These are phyloP conservation scores for Didymella keratinophila DNA, from an alignment of 2,329 filamentous ascomycete species.

Conservation along the genomic window DNA sequence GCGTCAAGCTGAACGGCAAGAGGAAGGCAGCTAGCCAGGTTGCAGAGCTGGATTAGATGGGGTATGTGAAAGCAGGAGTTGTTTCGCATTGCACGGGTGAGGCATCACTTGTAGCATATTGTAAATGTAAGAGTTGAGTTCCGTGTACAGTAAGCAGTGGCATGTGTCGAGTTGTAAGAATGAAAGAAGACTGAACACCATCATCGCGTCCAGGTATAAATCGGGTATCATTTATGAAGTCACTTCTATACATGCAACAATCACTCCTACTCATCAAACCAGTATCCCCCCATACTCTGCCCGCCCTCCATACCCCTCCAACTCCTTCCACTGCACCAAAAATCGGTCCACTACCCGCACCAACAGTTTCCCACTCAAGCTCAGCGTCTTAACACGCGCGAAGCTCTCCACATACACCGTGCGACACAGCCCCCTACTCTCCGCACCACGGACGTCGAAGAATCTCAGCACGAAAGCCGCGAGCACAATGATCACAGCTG, in stretches of 20 bases:
- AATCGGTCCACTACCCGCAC: constrained; percentile 76
- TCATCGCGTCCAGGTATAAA: background rate
- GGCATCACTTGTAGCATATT: constrained; percentile 25
- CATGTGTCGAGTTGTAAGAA: constrained; percentile 2
- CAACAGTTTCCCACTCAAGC: constrained; percentile 82
- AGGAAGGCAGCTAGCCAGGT: constrained; percentile 17
- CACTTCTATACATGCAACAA: background rate
- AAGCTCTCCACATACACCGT: constrained; percentile 92
- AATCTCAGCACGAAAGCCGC: constrained; percentile 65
- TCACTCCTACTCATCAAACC: constrained; percentile 20
- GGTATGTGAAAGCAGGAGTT: background rate
- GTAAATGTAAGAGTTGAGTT: constrained; percentile 31
- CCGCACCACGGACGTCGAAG: constrained; percentile 51
- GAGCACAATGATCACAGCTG: constrained; percentile 77
- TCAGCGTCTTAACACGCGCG: constrained; percentile 83
- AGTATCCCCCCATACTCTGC: constrained; percentile 57
- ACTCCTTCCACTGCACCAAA: constrained; percentile 78
- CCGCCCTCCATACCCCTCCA: constrained; percentile 57
- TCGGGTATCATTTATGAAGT: background rate
- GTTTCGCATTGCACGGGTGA: background rate
- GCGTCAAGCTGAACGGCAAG: constrained; percentile 25
- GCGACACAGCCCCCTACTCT: constrained; percentile 65
- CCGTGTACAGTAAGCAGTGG: constrained; percentile 11
- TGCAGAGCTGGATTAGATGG: constrained; percentile 25
- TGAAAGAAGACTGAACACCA: background rate